phyloP scores from a whole-genome alignment of 306 rosid species.

The Cucumis cinereus region DNA sequence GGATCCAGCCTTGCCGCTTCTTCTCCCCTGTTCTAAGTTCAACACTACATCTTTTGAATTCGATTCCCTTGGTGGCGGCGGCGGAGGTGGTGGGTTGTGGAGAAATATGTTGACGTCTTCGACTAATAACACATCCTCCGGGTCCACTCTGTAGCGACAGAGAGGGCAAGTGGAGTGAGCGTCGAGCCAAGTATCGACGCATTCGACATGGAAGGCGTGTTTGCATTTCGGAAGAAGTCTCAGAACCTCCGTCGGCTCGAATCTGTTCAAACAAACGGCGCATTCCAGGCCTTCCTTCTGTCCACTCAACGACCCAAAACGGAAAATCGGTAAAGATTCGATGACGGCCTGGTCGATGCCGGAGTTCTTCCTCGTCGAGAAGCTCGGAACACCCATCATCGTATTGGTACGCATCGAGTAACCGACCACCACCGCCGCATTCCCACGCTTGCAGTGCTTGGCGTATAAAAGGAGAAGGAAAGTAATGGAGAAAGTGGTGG shows the following conservation, averaged over 20 bases:
- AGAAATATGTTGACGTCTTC: constrained; percentile 18
- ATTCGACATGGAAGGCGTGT: constrained; percentile 91
- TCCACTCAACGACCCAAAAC: constrained; percentile 54
- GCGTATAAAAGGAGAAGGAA: constrained; percentile 71
- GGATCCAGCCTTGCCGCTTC: constrained; percentile 8
- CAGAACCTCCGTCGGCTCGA: constrained; percentile 55
- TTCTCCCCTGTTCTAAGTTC: constrained; percentile 16
- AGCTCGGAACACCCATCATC: not conserved
- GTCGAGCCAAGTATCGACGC: constrained; percentile 97
- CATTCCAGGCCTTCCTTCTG: constrained; percentile 64
- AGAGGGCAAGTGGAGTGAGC: constrained; percentile 96
- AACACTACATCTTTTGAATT: not conserved
- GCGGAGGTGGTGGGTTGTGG: not conserved
- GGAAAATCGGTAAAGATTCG: constrained; percentile 68
- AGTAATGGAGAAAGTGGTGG: constrained; percentile 46
- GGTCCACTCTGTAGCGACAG: constrained; percentile 75
- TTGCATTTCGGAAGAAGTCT: constrained; percentile 75
- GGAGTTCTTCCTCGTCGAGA: constrained; percentile 43
- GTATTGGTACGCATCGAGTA: not conserved
- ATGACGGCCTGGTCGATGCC: constrained; percentile 60
- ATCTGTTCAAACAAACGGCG: constrained; percentile 58
- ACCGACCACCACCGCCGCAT: not conserved
- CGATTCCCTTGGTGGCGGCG: not conserved
- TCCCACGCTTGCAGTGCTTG: constrained; percentile 41
- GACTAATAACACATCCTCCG: constrained; percentile 59